Evolutionary conservation across 192 early-diverging fungal species (phyloP), one percentile per base, ranked within the genome.

Genomic region (Linnemannia hyalina): DNA sequence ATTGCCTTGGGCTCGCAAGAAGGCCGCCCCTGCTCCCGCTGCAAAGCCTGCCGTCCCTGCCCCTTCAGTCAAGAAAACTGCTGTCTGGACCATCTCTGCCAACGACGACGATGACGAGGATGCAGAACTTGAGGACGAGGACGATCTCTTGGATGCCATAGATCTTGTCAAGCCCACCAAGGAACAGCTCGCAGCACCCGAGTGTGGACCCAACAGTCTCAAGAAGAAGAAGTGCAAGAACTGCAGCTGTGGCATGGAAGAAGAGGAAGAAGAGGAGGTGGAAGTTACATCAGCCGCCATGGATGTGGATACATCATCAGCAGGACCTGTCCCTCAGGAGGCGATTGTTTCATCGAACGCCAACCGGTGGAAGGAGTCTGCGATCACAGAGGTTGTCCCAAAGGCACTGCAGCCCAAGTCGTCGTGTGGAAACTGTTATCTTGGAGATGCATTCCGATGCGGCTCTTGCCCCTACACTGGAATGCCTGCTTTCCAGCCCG

Each of bases 381-480:
- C 88, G 6, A 82, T 87, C 60, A 78, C 78, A 4, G 83, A 85
- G 54, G 87, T 90, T 41, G 90, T 94, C 4, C 90, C 91, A 20
- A 88, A 89, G 75, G 92, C 89, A 49, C 73, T 91, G 77, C 93
- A 94, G 80, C 93, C 93, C 7, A 86, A 92, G 76, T 86, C 84
- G 11, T 86, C 84, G 6, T 96, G 94, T 81, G 88, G 88, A 76
- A 88, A 89, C 91, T 99, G 98, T 88, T 95, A 95, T 73, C 90
- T 99, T 13, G 98, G 98, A 41, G 98, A 99, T 91, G 98, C 98
- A 1, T 99, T 99, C 93, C 93, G 98, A 42, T 99, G 98, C 90
- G 91, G 94, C 41, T 95, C 94, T 38, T 99, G 98, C 89, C 98
- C 98, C 47, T 99, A 98, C 80, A 87, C 97, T 44, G 98, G 98